Percentiles rank a stretch among this genome's conserved stretches.
Evolutionary conservation across 805 yeast genomes (phyloP).

Genomic region (Yamadazyma philogaea): DNA sequence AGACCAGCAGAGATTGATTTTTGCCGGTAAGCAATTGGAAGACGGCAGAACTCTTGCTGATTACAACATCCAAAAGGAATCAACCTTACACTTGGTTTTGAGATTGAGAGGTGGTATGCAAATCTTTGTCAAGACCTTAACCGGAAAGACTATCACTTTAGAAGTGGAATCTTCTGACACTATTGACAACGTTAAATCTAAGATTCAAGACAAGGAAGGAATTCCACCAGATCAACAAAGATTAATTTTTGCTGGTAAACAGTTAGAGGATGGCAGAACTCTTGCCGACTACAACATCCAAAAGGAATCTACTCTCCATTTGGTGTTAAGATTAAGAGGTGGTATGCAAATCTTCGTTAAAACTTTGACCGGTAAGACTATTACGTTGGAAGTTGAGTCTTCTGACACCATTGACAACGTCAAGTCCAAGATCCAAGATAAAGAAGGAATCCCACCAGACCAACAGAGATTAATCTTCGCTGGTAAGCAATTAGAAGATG

Average conservation of each 20-base stretch:
- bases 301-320: slow-evolving; percentile 94
- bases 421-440: slow-evolving; percentile 94
- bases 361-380: slow-evolving; percentile 61
- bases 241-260: slow-evolving; percentile 96
- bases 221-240: slow-evolving; percentile 98
- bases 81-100: slow-evolving; percentile 91
- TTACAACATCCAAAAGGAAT: slow-evolving; percentile 98
- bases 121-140: slow-evolving; percentile 55
- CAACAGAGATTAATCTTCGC: slow-evolving; percentile 97
- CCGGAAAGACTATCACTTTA: slow-evolving; percentile 72
- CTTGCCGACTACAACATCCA: slow-evolving; percentile 97
- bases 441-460: slow-evolving; percentile 97
- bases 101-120: slow-evolving; percentile 77
- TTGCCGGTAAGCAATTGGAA: slow-evolving; percentile 97
- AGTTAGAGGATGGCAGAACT: slow-evolving; percentile 95
- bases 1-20: slow-evolving; percentile 95
- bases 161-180: slow-evolving; percentile 98
- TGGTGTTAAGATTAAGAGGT: slow-evolving; percentile 83
- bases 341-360: slow-evolving; percentile 64
- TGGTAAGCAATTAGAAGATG: slow-evolving; percentile 96
- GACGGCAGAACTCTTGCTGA: slow-evolving; percentile 95
- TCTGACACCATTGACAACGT: slow-evolving; percentile 97
- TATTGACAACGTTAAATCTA: slow-evolving; percentile 93
- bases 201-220: slow-evolving; percentile 97
- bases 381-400: slow-evolving; percentile 94